phyloP scores from a whole-genome alignment of 768 basidiomycete species.

The Russula sp. region DNA sequence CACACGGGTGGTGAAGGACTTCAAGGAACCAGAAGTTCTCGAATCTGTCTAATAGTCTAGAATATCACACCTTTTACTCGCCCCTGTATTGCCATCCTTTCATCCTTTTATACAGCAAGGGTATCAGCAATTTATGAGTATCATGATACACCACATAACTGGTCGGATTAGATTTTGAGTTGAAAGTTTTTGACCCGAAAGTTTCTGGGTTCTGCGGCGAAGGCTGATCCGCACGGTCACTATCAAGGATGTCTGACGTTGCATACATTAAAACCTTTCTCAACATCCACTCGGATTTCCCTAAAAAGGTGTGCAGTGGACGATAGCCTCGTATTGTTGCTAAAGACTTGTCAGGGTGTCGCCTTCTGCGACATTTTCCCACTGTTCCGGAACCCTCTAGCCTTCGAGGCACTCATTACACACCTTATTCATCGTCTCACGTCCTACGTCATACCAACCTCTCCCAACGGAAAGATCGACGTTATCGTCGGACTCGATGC shows the following conservation, averaged over 20 bases:
- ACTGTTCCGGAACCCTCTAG: conserved; percentile 75
- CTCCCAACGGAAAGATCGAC: conserved; percentile 68
- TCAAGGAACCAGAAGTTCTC: conserved; percentile 95
- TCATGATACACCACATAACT: conserved; percentile 15
- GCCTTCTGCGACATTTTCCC: conserved; percentile 95
- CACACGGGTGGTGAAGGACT: conserved; percentile 89
- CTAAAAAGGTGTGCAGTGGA: conserved; percentile 66
- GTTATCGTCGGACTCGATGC: conserved; percentile 94
- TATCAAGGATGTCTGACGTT: conserved; percentile 61
- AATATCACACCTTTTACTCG: conserved; percentile 20
- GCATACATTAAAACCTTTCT: conserved; percentile 60
- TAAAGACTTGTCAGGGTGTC: conserved; percentile 55
- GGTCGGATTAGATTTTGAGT: background rate
- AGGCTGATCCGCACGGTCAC: too few species aligned
- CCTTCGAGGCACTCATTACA: conserved; percentile 87
- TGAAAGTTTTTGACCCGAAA: background rate
- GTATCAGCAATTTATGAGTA: conserved; percentile 37
- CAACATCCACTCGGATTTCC: conserved; percentile 68
- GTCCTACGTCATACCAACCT: conserved; percentile 61
- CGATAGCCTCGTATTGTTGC: background rate
- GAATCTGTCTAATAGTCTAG: conserved; percentile 69
- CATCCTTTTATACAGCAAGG: conserved; percentile 34
- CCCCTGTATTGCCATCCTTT: conserved; percentile 25
- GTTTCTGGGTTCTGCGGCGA: background rate
- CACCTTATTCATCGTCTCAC: conserved; percentile 83